Evolutionary conservation across 1,139 yeast species (phyloP), one percentile per base, ranked within the genome.

Genomic region (Geotrichum macrosporum): DNA sequence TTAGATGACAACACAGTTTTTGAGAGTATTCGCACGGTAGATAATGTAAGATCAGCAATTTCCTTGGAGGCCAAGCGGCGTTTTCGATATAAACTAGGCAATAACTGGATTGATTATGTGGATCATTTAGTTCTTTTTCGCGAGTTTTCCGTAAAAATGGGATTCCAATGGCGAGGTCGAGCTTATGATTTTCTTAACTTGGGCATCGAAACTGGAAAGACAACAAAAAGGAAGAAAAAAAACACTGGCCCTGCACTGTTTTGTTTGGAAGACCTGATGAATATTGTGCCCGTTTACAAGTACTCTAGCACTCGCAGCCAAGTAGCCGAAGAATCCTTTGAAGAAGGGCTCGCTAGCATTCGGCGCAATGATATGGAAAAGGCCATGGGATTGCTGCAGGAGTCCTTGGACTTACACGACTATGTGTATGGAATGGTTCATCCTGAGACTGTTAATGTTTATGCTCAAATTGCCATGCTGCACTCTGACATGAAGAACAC

Each of bases 361-460:
- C 36, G 46, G 10, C 55, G 54, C 16, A 65, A 61, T n/a, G 67
- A 68, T 20, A 53, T 55, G 35, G 64, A 64, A 2, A 53, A 58
- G 12, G 70, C 68, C 10, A 38, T 62, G 39, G 62, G 63, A 36
- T 72, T 86, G 46, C 69, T 88, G 56, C 68, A 74, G 32, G 96
- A 89, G 64, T 74, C 94, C 38, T 68, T 85, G 41, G 70, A 82
- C 4, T 74, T 87, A 49, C 78, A 80, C 56, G 95, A 89, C 62
- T 95, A 87, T 62, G 79, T 87, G 24, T 85, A 85, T 58, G 96
- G 97, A 19, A 66, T 75, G 36, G 75, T 89, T 29, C 94, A 88
- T 60, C 75, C 82, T 8, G 87, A 82, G 57, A 15, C 22, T 4
- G 16, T 29, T 9, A 24, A 26, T n/a, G 16, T 35, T 6, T 35